A percentile compares a stretch with the other conserved stretches of the same genome.
These are phyloP conservation scores for Candida neerlandica DNA, from an alignment of 1,139 yeast genomes.

Conservation along the genomic window DNA sequence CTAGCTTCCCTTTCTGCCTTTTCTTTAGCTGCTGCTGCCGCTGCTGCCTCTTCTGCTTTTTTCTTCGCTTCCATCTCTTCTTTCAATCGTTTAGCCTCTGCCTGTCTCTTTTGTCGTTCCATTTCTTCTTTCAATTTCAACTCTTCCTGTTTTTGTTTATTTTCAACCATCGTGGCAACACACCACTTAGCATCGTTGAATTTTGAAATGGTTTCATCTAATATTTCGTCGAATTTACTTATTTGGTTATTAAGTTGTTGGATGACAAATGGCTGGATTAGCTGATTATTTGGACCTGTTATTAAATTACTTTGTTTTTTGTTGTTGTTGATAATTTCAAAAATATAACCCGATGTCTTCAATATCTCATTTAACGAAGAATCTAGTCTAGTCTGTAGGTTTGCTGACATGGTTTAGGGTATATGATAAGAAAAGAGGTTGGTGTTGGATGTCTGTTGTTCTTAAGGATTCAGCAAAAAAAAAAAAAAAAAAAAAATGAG, in stretches of 20 bases:
- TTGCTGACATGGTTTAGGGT: constrained; percentile 26
- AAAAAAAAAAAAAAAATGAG: neutral
- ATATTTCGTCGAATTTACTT: constrained; percentile 43
- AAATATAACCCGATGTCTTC: constrained; percentile 47
- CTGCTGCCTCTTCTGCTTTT: constrained; percentile 21
- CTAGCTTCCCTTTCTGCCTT: constrained; percentile 22
- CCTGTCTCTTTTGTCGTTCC: constrained; percentile 36
- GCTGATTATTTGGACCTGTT: constrained; percentile 47
- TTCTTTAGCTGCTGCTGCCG: constrained; percentile 20
- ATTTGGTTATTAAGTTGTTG: constrained; percentile 41
- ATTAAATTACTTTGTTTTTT: constrained; percentile 45
- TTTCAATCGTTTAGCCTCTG: constrained; percentile 20
- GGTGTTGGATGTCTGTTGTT: neutral
- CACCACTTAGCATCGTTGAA: constrained; percentile 53
- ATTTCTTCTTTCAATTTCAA: constrained; percentile 42
- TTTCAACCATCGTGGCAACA: constrained; percentile 46
- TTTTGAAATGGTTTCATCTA: constrained; percentile 47
- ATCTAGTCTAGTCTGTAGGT: constrained; percentile 44
- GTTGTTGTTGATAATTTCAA: constrained; percentile 47
- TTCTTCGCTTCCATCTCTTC: constrained; percentile 27
- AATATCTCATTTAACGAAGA: constrained; percentile 45
- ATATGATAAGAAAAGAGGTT: neutral
- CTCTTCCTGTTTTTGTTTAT: constrained; percentile 46
- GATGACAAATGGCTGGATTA: constrained; percentile 44
- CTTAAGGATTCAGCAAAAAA: neutral